phyloP scores from a whole-genome alignment of 2,329 filamentous ascomycete genomes.

The Trichoderma afroharzianum region DNA sequence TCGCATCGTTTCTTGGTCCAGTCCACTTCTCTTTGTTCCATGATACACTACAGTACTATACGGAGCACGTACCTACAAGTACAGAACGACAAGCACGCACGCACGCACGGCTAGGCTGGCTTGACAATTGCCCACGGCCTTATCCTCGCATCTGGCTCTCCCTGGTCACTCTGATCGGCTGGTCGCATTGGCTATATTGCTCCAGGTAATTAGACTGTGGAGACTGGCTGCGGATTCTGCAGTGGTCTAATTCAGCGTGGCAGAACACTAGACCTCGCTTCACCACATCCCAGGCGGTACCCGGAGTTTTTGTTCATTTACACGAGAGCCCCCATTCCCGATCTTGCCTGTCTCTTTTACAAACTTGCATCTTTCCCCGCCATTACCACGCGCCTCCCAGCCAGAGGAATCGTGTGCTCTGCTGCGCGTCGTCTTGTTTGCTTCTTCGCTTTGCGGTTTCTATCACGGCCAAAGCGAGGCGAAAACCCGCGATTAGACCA shows the following conservation, averaged over 20 bases:
- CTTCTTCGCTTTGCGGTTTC: background rate
- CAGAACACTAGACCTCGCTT: slow-evolving; percentile 15
- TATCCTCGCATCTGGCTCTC: slow-evolving; percentile 9
- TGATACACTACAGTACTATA: background rate
- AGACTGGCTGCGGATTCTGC: slow-evolving; percentile 12
- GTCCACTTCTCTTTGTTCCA: background rate
- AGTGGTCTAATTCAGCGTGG: slow-evolving; percentile 10
- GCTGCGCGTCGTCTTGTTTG: background rate
- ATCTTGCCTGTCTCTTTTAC: slow-evolving; percentile 11
- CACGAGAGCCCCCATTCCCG: slow-evolving; percentile 10
- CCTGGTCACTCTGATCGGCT: slow-evolving; percentile 24
- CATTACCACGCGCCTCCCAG: background rate
- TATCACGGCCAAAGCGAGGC: background rate
- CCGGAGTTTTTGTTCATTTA: slow-evolving; percentile 13
- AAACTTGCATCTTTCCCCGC: slow-evolving; percentile 11
- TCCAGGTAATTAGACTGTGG: slow-evolving; percentile 23
- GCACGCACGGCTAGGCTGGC: background rate
- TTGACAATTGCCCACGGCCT: background rate
- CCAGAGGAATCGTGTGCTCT: background rate
- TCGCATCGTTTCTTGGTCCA: background rate
- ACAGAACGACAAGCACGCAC: background rate
- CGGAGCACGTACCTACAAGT: background rate
- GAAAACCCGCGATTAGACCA: background rate
- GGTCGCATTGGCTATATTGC: slow-evolving; percentile 23
- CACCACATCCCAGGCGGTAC: slow-evolving; percentile 7